A percentile compares a stretch with the other conserved stretches of the same genome.
These are phyloP conservation scores for Protomyces pachydermus DNA, from an alignment of 1,139 yeast species.

Conservation along the genomic window DNA sequence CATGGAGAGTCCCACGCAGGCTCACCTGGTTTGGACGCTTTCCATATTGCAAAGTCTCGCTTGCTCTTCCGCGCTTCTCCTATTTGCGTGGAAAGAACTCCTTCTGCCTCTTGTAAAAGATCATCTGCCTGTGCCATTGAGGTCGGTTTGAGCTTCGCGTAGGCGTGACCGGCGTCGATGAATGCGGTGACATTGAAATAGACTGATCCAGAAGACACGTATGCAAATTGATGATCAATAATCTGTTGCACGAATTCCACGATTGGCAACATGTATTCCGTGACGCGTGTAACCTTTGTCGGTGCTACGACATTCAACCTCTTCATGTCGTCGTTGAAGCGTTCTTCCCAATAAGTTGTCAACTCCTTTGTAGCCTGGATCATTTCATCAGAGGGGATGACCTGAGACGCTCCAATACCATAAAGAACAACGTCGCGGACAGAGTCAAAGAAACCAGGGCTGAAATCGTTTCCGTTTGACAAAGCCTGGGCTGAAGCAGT, in stretches of 20 bases:
- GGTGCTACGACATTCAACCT: constrained; percentile 79
- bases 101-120: constrained; percentile 91
- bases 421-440: constrained; percentile 74
- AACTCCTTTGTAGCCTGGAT: constrained; percentile 55
- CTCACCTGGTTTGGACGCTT: constrained; percentile 93
- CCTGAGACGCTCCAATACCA: constrained; percentile 64
- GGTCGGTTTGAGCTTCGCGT: constrained; percentile 88
- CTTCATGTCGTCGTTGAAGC: constrained; percentile 80
- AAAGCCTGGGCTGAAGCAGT: constrained; percentile 47
- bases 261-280: constrained; percentile 93
- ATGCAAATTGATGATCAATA: constrained; percentile 75
- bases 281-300: constrained; percentile 85
- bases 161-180: constrained; percentile 66
- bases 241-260: constrained; percentile 70
- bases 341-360: constrained; percentile 85
- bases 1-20: constrained; percentile 94
- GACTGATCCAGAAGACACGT: constrained; percentile 78
- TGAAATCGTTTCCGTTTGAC: constrained; percentile 29
- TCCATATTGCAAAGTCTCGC: constrained; percentile 96
- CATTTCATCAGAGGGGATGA: constrained; percentile 76
- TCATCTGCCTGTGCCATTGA: constrained; percentile 81
- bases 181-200: constrained; percentile 84
- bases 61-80: constrained; percentile 55
- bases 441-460: constrained; percentile 45
- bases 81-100: constrained; percentile 45